Evolutionary conservation across 306 rosid genomes (phyloP).

Genomic region (Sicyos edulis): DNA sequence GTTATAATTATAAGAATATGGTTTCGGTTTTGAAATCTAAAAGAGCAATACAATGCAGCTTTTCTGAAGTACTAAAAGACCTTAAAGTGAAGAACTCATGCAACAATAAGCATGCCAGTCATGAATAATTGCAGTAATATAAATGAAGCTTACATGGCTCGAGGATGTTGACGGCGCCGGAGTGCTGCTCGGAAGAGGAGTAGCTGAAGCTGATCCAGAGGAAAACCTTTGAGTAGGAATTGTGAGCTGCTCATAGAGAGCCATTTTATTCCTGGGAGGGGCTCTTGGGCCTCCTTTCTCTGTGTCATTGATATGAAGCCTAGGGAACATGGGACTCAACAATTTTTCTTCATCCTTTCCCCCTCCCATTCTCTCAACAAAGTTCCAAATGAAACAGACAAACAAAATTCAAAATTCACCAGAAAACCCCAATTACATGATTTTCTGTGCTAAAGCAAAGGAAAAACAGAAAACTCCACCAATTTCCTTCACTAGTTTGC

Average conservation of each 20-base stretch:
- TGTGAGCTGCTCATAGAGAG: conserved; percentile 56
- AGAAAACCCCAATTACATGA: conserved; percentile 8
- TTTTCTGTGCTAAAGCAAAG: neutral
- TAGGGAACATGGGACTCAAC: conserved; percentile 59
- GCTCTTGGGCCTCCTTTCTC: conserved; percentile 68
- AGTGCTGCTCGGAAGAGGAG: conserved; percentile 32
- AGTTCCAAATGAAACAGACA: conserved; percentile 23
- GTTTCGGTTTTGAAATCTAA: neutral
- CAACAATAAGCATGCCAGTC: neutral
- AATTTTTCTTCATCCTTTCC: conserved; percentile 37
- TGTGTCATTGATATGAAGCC: conserved; percentile 65
- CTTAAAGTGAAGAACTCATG: neutral
- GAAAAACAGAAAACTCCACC: neutral
- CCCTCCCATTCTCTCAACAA: conserved; percentile 36
- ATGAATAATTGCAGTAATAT: conserved; percentile 1
- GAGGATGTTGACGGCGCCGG: conserved; percentile 35
- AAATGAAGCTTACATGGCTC: conserved; percentile 38
- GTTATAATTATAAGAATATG: neutral
- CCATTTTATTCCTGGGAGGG: conserved; percentile 84
- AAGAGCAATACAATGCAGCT: too few species aligned
- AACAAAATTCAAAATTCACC: conserved; percentile 22
- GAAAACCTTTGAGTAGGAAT: conserved; percentile 44
- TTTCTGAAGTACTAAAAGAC: neutral
- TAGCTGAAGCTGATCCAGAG: conserved; percentile 42
- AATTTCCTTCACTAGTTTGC: too few species aligned